Conservation (phyloP, 768 basidiomycete genomes). For the Fistulinella prunicolor region DNA sequence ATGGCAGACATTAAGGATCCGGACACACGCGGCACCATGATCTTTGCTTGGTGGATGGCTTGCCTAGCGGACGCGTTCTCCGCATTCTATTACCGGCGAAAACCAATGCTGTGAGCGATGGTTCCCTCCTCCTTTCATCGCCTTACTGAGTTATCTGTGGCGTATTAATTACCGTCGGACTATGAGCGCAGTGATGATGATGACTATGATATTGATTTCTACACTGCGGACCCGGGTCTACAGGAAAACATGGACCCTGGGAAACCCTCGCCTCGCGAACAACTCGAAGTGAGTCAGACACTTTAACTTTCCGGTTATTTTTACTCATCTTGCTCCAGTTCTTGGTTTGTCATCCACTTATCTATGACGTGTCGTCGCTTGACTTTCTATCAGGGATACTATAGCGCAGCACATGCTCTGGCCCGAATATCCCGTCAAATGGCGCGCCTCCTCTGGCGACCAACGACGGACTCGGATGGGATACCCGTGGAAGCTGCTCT, state of each 20-base stretch:
- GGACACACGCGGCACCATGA: conserved; percentile 79
- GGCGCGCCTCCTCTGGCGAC: conserved; percentile 78
- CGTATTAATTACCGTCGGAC: conserved; percentile 23
- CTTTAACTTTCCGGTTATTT: not conserved
- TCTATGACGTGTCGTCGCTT: conserved; percentile 5
- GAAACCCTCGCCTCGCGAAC: conserved; percentile 68
- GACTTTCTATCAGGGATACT: conserved; percentile 61
- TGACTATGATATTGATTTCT: conserved; percentile 89
- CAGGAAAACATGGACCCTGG: conserved; percentile 47
- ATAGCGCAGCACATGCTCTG: conserved; percentile 77
- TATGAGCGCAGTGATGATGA: conserved; percentile 60
- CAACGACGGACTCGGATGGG: conserved; percentile 71
- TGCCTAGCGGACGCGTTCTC: conserved; percentile 82
- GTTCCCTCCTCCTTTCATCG: conserved; percentile 2
- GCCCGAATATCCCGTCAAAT: conserved; percentile 81
- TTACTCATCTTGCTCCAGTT: conserved; percentile 43
- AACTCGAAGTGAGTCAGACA: conserved; percentile 60
- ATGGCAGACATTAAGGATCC: conserved; percentile 70
- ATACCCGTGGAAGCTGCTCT: conserved; percentile 66
- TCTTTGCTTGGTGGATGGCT: conserved; percentile 94
- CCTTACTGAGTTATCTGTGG: conserved; percentile 8
- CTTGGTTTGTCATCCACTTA: conserved; percentile 49
- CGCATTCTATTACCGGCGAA: conserved; percentile 79
- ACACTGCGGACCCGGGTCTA: conserved; percentile 63
- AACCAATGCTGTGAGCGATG: conserved; percentile 63